phyloP scores from a whole-genome alignment of 2,329 filamentous ascomycete species.

The Gnomoniopsis smithogilvyi region DNA sequence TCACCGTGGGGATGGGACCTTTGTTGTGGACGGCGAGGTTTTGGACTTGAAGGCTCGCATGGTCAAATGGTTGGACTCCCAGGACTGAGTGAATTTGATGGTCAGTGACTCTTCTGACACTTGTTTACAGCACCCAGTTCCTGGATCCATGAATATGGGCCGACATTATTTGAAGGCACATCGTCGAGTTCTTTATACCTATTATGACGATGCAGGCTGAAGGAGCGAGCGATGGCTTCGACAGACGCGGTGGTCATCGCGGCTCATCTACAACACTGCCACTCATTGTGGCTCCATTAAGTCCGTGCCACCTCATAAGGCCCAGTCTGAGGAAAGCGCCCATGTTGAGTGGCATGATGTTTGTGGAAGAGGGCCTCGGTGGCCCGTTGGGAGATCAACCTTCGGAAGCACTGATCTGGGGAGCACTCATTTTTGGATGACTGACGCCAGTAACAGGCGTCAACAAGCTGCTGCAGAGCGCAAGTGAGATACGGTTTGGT shows the following conservation, averaged over 20 bases:
- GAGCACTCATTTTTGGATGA: no score
- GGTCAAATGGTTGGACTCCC: conserved; percentile 33
- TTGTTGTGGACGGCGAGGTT: conserved; percentile 30
- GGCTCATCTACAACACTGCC: no score
- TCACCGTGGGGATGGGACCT: conserved; percentile 32
- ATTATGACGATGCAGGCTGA: no score
- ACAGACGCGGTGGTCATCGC: no score
- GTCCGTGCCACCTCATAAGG: neutral
- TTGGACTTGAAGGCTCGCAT: conserved; percentile 31
- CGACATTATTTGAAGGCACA: no score
- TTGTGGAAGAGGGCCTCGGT: neutral
- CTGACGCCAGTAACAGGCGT: conserved; percentile 9
- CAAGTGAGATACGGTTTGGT: neutral
- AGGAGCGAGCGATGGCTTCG: no score
- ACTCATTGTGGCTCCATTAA: no score
- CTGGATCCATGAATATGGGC: neutral
- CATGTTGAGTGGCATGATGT: neutral
- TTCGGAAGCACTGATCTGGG: neutral
- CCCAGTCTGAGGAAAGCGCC: neutral
- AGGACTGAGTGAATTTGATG: conserved; percentile 22
- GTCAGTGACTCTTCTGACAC: neutral
- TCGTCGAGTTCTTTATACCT: no score
- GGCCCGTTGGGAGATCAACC: neutral
- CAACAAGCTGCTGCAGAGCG: conserved; percentile 17
- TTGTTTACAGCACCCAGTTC: neutral